phyloP scores from a whole-genome alignment of 371 early-diverging fungal species.

The Coemansia sp. region DNA sequence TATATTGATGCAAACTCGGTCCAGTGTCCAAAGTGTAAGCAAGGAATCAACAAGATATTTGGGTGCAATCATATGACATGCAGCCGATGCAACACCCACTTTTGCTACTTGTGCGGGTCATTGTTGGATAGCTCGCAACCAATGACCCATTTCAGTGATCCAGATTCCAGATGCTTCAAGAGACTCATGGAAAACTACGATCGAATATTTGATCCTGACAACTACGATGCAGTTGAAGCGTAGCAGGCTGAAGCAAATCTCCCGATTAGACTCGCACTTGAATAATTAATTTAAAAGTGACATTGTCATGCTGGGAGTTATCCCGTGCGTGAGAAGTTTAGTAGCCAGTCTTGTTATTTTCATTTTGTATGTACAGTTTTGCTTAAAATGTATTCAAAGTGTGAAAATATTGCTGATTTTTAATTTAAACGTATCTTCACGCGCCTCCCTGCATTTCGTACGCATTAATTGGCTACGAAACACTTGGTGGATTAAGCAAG shows the following conservation, averaged over 20 bases:
- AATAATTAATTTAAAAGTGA: background rate
- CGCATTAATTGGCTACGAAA: background rate
- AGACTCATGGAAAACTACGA: background rate
- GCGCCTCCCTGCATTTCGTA: too few relatives aligned
- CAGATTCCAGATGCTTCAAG: background rate
- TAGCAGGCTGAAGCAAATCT: background rate
- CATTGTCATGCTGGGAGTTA: background rate
- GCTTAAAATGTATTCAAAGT: background rate
- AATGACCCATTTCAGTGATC: background rate
- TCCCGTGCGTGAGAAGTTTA: background rate
- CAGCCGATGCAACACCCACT: constrained; percentile 2
- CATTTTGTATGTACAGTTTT: background rate
- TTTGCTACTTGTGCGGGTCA: background rate
- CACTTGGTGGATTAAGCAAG: background rate
- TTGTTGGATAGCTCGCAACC: background rate
- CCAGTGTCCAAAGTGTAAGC: background rate
- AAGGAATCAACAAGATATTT: background rate
- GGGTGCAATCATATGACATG: background rate
- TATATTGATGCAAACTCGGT: background rate
- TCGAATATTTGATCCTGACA: background rate
- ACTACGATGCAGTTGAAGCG: background rate
- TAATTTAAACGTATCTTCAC: too few relatives aligned
- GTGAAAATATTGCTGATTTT: background rate
- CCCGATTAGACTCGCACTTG: background rate
- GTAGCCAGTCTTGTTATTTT: background rate